These are phyloP conservation scores for Dioscorea dumetorum DNA, from an alignment of 106 monocot species.

Conservation along the genomic window DNA sequence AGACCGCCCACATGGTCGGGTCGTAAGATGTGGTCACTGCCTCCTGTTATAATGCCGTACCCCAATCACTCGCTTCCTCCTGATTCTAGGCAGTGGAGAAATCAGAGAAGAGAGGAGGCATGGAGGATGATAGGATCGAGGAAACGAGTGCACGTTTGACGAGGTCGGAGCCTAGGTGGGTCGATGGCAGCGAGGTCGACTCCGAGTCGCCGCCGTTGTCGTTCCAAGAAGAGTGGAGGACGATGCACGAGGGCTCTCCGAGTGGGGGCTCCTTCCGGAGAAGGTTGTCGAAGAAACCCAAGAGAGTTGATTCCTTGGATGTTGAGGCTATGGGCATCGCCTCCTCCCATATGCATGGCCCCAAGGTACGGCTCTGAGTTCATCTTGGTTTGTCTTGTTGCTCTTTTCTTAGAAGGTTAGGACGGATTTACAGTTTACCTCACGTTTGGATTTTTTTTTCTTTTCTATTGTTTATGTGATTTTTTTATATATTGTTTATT, in stretches of 20 bases:
- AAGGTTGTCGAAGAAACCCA: conserved; percentile 44
- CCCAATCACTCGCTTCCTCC: too few species aligned
- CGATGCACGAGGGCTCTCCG: background rate
- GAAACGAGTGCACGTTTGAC: conserved; percentile 6
- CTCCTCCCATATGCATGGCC: conserved; percentile 28
- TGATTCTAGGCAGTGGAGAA: too few species aligned
- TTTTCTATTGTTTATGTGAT: background rate
- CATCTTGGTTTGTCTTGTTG: background rate
- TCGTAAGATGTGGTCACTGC: too few species aligned
- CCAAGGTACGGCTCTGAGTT: conserved; percentile 24
- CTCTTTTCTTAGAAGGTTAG: background rate
- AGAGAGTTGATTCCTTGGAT: conserved; percentile 68
- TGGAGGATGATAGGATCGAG: conserved; percentile 22
- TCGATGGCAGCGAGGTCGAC: conserved; percentile 88
- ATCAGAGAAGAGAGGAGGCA: background rate
- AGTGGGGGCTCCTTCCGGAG: conserved; percentile 19
- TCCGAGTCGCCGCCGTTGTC: conserved; percentile 39
- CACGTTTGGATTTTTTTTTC: background rate
- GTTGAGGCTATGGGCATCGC: conserved; percentile 79
- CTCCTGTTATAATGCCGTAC: too few species aligned
- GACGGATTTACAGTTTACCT: background rate
- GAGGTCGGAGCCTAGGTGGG: conserved; percentile 49
- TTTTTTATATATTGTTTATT: background rate
- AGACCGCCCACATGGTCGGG: too few species aligned
- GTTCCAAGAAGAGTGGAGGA: conserved; percentile 9